Base-by-base conservation (phyloP, 2,329 filamentous ascomycete genomes). In the Huntiella moniliformis region DNA sequence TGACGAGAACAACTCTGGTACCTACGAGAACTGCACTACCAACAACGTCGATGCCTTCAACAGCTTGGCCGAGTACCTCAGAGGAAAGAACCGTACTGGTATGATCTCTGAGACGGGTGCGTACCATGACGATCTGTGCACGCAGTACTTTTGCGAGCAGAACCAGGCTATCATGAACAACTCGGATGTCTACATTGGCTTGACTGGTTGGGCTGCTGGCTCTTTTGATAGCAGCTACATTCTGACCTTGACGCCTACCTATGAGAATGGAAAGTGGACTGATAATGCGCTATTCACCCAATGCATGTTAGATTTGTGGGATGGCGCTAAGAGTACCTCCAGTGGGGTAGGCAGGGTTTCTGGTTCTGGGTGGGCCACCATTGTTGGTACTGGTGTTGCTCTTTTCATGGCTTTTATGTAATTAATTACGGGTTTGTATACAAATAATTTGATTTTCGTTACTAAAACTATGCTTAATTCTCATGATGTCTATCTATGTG, bases 1-100 rank as follows among this genome's bases (percentile, higher is more conserved):
- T 3, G 73, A 77, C 52, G 61, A 58, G 15, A 68, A 75, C 58
- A 68, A 70, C 58, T 69, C 66, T 5, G 74, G 73, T 34, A 70
- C 66, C 0, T 58, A 68, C 50, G 51, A 58, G 3, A 60, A 67
- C 45, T 77, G 73, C 56, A 66, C 66, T 1, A 71, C 65, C 3
- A 63, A 76, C 52, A 71, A 73, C 39, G 58, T 70, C 2, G 61
- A 61, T 34, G 66, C 61, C 2, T 71, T 75, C 54, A 56, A 56
- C 15, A 59, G 60, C 0, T 56, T 74, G 1, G 67, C 68, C 0
- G 56, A 58, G 2, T 73, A 64, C 52, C 54, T 73, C 40, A 56
- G 66, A 39, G 51, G 54, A 4, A 61, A 61, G 31, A 62, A 61
- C 1, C 56, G 68, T 8, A 59, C 63, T 51, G 68, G 63, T 2